Evolutionary conservation across 768 basidiomycete species (phyloP), one percentile per base, ranked within the genome.

Genomic region (Suillus luteus): DNA sequence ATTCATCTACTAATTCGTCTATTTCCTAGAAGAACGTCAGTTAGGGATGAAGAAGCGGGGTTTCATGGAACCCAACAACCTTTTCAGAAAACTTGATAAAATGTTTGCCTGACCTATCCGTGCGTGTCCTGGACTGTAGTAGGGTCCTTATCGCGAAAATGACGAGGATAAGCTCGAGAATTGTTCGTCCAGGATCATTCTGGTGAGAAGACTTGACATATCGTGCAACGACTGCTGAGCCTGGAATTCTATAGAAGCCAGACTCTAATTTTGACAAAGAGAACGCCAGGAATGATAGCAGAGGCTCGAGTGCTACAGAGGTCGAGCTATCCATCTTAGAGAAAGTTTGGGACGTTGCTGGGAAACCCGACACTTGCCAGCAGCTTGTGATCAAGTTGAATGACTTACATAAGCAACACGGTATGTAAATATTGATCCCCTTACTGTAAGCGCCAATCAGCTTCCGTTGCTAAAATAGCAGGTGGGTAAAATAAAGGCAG

Each of bases 181-280:
- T 69, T 0, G 94, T 95, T 61, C 97, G 83, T 38, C 91, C 93
- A 1, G 97, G 97, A 77, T 99, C 97, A 73, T 99, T 92, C 76
- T 93, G 92, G 76, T 99, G 96, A 0, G 93, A 96, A 35, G 92
- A 94, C 78, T 86, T 90, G 79, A 99, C 92, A 74, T 97, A 97
- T 69, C 96, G 91, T 66, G 91, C 85, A 66, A 94, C 77, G 64
- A 95, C 90, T 2, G 89, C 86, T 10, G 92, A 93, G 49, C 92
- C 92, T 9, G 92, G 93, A 17, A 94, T 76, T 65, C 83, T 86
- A 79, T 85, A 86, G 76, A 95, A 95, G 0, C 84, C 82, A 17
- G 81, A 78, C 75, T 92, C 87, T 3, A 87, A 69, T 2, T 83
- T 84, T 3, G 83, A 77, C 46, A 92, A 77, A 0, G 86, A 81